These are phyloP conservation scores for Chaetomium globosum DNA, from an alignment of 2,329 filamentous ascomycete species.

Conservation along the genomic window DNA sequence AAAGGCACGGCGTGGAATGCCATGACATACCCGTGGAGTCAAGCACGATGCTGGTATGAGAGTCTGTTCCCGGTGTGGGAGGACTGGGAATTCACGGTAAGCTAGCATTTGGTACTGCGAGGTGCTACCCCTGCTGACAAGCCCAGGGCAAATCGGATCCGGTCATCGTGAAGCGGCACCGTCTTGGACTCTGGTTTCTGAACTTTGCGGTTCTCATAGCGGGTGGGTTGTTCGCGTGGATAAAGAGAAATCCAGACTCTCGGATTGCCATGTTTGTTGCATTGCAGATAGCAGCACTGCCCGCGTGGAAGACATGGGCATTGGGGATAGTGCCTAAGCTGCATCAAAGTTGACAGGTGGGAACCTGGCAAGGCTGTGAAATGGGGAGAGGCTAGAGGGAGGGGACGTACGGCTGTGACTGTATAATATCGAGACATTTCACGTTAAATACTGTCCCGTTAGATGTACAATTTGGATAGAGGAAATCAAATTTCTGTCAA, in stretches of 20 bases:
- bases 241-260: conserved; percentile 7
- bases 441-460: not conserved
- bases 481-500: no score
- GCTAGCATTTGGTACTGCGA: conserved; percentile 23
- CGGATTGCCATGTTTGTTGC: not conserved
- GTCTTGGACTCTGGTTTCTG: conserved; percentile 1
- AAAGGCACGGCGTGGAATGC: conserved; percentile 40
- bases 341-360: not conserved
- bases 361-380: no score
- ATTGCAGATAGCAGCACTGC: not conserved
- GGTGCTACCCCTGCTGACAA: not conserved
- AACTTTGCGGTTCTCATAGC: not conserved
- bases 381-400: no score
- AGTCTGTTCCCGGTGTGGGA: conserved; percentile 43
- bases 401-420: no score
- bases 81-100: conserved; percentile 43
- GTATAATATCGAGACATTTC: no score
- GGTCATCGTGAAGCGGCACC: conserved; percentile 13
- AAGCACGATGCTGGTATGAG: conserved; percentile 44
- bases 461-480: not conserved
- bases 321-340: not conserved
- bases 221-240: conserved; percentile 20
- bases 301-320: not conserved
- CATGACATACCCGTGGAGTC: conserved; percentile 44
- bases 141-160: conserved; percentile 13